Base-by-base conservation (phyloP, 129 eudicot genomes). In the Tanacetum coccineum region DNA sequence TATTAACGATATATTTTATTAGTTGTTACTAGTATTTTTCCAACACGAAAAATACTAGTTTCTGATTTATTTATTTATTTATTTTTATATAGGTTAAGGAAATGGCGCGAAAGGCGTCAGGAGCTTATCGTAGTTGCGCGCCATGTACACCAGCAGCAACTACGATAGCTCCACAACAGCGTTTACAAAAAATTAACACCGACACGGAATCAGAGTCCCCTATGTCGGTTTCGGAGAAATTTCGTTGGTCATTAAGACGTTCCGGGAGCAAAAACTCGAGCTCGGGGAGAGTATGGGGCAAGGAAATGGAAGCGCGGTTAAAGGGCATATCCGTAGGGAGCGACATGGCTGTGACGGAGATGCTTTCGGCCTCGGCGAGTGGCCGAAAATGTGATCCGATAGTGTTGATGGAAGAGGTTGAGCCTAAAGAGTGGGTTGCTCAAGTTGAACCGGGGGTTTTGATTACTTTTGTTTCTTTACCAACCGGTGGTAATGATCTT, bases 101-200 rank as follows among this genome's bases (percentile, higher is more conserved):
- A 11, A 87, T 91, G 83, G 97, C 97, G 48, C 59, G 87, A 74
- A 90, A 90, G 70, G 92, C 95, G 4, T 84, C 97, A 8, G 95
- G 97, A 13, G 84, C 87, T 6, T 87, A 91, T 76, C 77, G 84
- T 72, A 81, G 81, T 72, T 91, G 97, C 70, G 71, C 73, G 61
- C 90, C 96, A 21, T 82, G 90, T 32, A 71, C 87, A 18, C 93
- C 81, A 62, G 25, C 25, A 22, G 47, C 77, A 60, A 36, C 30
- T 73, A 59, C 60, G 67, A 30, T 57, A 63, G 44, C 30, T 61
- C 51, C 49, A 62, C 53, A 68, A 62, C 74, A 60, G 44, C 40
- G 44, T 9, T 50, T 65, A 22, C 77, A 73, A 44, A 76, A 67
- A 53, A 57, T 32, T 20, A 63, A 74, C 46, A 30, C 6, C 9